Percentiles rank a stretch among this genome's conserved stretches.
These are phyloP conservation scores for Pythium coloratum DNA, from an alignment of 352 stramenopile species.

Conservation along the genomic window DNA sequence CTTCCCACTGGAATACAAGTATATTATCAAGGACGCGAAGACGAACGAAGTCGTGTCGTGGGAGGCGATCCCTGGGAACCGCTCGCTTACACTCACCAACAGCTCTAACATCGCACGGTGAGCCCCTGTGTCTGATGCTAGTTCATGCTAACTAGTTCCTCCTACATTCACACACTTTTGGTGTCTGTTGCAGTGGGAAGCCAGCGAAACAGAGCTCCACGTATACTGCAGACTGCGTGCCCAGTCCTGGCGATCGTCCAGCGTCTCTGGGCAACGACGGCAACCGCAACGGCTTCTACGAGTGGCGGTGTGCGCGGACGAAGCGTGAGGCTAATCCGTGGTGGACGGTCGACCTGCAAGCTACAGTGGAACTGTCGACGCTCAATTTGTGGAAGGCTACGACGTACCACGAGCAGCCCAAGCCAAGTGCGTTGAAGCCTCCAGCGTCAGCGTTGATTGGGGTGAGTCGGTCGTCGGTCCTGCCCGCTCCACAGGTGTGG, in stretches of 20 bases:
- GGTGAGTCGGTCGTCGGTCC: conserved; percentile 28
- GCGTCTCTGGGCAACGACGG: conserved; percentile 65
- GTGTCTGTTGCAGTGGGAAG: conserved; percentile 27
- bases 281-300: conserved; percentile 62
- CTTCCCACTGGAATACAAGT: conserved; percentile 77
- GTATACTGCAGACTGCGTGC: conserved; percentile 35
- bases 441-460: conserved; percentile 34
- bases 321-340: conserved; percentile 55
- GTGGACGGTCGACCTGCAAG: conserved; percentile 72
- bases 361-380: conserved; percentile 32
- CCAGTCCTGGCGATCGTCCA: conserved; percentile 39
- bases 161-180: conserved; percentile 2
- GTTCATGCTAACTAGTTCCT: not conserved
- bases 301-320: conserved; percentile 69
- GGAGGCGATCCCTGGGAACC: conserved; percentile 72
- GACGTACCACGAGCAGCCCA: conserved; percentile 69
- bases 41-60: conserved; percentile 55
- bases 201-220: conserved; percentile 59
- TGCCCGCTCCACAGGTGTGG: conserved; percentile 42
- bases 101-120: conserved; percentile 60
- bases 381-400: conserved; percentile 70
- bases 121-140: conserved; percentile 14
- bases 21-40: conserved; percentile 48
- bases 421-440: conserved; percentile 39
- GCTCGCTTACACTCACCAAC: conserved; percentile 47